A percentile compares a stretch with the other conserved stretches of the same genome.
phyloP scores from a whole-genome alignment of 78 protist species.

The Chrysochromulina parva region DNA sequence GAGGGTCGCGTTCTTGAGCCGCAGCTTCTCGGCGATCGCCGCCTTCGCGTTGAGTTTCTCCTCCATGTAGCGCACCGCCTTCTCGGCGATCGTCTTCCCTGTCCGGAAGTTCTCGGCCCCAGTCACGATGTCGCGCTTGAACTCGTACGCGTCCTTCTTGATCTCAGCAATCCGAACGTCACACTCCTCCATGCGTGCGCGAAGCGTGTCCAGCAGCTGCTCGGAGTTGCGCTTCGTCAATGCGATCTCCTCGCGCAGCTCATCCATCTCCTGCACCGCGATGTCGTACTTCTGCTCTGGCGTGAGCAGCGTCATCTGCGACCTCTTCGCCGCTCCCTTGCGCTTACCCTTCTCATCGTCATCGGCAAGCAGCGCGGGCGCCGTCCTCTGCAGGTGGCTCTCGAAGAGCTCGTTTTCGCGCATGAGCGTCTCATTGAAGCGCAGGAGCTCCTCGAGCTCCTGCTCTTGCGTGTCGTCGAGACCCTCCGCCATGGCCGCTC shows the following conservation, averaged over 20 bases:
- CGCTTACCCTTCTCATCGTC: not conserved
- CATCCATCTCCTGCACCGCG: slow-evolving; percentile 12
- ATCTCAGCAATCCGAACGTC: slow-evolving; percentile 34
- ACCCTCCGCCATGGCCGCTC: too few relatives aligned
- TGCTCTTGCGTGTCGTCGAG: not conserved
- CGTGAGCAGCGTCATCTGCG: not conserved
- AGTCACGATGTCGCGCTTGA: slow-evolving; percentile 42
- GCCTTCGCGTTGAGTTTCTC: slow-evolving; percentile 30
- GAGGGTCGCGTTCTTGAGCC: slow-evolving; percentile 47
- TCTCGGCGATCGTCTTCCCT: slow-evolving; percentile 52
- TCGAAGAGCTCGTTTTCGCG: slow-evolving; percentile 25
- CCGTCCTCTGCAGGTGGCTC: not conserved
- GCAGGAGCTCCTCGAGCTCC: not conserved
- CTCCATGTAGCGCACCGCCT: slow-evolving; percentile 49
- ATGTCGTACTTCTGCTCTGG: slow-evolving; percentile 10
- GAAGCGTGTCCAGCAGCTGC: slow-evolving; percentile 4
- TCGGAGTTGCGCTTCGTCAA: not conserved
- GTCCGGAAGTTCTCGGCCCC: not conserved
- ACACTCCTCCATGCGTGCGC: slow-evolving; percentile 24
- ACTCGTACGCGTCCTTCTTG: slow-evolving; percentile 52
- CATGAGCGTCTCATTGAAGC: not conserved
- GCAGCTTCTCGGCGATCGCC: slow-evolving; percentile 52
- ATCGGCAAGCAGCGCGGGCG: not conserved
- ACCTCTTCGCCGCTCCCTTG: not conserved
- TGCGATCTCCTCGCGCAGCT: slow-evolving; percentile 18